Conservation (phyloP, 352 stramenopile species). For the Pythium brachiatum region DNA sequence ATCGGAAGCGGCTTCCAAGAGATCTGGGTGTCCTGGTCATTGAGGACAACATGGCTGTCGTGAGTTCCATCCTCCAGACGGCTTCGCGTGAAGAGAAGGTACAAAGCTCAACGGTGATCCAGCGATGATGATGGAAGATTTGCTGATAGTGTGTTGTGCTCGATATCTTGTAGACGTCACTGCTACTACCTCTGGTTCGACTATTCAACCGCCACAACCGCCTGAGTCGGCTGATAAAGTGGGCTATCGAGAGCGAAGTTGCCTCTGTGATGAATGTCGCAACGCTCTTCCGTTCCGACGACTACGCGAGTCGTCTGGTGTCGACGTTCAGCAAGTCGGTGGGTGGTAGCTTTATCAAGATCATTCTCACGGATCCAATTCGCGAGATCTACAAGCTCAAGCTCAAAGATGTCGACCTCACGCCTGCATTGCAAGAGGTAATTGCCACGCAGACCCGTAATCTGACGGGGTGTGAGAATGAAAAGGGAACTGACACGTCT, state of each 20-base stretch:
- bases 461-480: background rate
- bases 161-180: slow-evolving; percentile 25
- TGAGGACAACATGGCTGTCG: slow-evolving; percentile 70
- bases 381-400: slow-evolving; percentile 36
- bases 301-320: slow-evolving; percentile 40
- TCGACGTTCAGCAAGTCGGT: slow-evolving; percentile 46
- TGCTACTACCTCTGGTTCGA: slow-evolving; percentile 39
- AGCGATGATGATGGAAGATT: background rate
- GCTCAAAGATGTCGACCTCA: slow-evolving; percentile 70
- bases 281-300: slow-evolving; percentile 44
- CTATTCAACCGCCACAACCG: slow-evolving; percentile 33
- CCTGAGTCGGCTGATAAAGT: slow-evolving; percentile 38
- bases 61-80: slow-evolving; percentile 77
- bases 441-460: background rate
- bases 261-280: slow-evolving; percentile 38
- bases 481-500: background rate
- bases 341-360: slow-evolving; percentile 36
- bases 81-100: slow-evolving; percentile 74
- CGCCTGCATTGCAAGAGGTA: slow-evolving; percentile 57
- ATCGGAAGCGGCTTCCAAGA: slow-evolving; percentile 25
- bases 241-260: slow-evolving; percentile 48
- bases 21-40: slow-evolving; percentile 54
- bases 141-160: background rate
- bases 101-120: no score
- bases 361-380: slow-evolving; percentile 33